These are phyloP conservation scores for Coemansia umbellata DNA, from an alignment of 192 early-diverging fungal genomes.

Conservation along the genomic window DNA sequence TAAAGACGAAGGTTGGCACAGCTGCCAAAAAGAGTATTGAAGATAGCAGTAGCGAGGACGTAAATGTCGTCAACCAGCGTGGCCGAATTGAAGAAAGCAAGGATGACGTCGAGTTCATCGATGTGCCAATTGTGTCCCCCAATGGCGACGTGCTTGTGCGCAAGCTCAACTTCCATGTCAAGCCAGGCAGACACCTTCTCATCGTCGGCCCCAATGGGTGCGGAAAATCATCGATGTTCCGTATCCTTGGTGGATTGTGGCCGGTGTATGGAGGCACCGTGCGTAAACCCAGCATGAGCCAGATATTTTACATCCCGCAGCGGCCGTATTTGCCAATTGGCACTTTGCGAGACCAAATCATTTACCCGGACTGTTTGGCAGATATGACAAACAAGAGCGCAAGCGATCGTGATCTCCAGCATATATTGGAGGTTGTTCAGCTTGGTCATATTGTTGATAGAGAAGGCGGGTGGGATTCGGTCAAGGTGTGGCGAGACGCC, in stretches of 20 bases:
- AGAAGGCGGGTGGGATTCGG: conserved; percentile 88
- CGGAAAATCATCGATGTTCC: conserved; percentile 92
- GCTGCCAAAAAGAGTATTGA: conserved; percentile 13
- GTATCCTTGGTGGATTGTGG: conserved; percentile 95
- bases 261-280: conserved; percentile 85
- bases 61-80: conserved; percentile 55
- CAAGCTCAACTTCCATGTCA: conserved; percentile 81
- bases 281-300: conserved; percentile 69
- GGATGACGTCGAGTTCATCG: conserved; percentile 80
- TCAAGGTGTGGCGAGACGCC: conserved; percentile 85
- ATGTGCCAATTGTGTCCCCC: conserved; percentile 92
- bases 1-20: conserved; percentile 58
- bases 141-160: conserved; percentile 91
- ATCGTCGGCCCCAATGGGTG: conserved; percentile 95
- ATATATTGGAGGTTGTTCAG: conserved; percentile 80
- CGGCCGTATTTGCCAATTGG: conserved; percentile 94
- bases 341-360: conserved; percentile 94
- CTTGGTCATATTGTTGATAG: conserved; percentile 77
- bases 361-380: conserved; percentile 86
- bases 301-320: conserved; percentile 98
- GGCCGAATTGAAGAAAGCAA: conserved; percentile 63
- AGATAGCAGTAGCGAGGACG: background rate
- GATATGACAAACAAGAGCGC: conserved; percentile 71
- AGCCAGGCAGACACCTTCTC: conserved; percentile 86
- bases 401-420: conserved; percentile 75